Evolutionary conservation across 352 stramenopile species (phyloP).

Genomic region (Bremia lactucae): DNA sequence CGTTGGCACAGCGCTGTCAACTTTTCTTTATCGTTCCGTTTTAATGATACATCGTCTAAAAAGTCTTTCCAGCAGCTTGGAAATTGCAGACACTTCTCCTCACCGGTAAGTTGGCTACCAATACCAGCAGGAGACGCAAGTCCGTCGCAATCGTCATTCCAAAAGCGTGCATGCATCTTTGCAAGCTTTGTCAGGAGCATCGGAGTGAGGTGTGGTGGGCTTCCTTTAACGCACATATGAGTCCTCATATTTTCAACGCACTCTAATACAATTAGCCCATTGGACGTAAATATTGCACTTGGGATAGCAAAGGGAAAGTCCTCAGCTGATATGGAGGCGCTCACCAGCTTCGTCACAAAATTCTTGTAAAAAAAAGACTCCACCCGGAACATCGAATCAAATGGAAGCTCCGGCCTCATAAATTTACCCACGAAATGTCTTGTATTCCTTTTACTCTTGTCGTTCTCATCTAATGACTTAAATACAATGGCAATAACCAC

Average conservation of each 20-base stretch:
- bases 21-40: slow-evolving; percentile 13
- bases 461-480: slow-evolving; percentile 1
- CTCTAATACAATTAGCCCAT: slow-evolving; percentile 60
- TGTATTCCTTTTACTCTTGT: slow-evolving; percentile 4
- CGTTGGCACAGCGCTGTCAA: slow-evolving; percentile 33
- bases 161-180: slow-evolving; percentile 54
- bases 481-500: slow-evolving; percentile 37
- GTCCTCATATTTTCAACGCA: slow-evolving; percentile 37
- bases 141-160: slow-evolving; percentile 29
- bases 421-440: slow-evolving; percentile 64
- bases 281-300: slow-evolving; percentile 46
- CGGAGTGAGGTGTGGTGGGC: slow-evolving; percentile 32
- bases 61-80: slow-evolving; percentile 41
- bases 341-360: slow-evolving; percentile 21
- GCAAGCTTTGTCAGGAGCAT: slow-evolving; percentile 41
- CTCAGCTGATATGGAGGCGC: slow-evolving; percentile 8
- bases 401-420: slow-evolving; percentile 61
- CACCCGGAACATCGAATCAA: slow-evolving; percentile 72
- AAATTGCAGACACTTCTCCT: slow-evolving; percentile 58
- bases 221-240: slow-evolving; percentile 57
- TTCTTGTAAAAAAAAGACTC: slow-evolving; percentile 66
- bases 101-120: slow-evolving; percentile 45
- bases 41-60: slow-evolving; percentile 37
- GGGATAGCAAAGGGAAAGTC: slow-evolving; percentile 53
- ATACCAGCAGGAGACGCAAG: slow-evolving; percentile 51